These are phyloP conservation scores for Dothistroma pini DNA, from an alignment of 2,329 filamentous ascomycete genomes.

Conservation along the genomic window DNA sequence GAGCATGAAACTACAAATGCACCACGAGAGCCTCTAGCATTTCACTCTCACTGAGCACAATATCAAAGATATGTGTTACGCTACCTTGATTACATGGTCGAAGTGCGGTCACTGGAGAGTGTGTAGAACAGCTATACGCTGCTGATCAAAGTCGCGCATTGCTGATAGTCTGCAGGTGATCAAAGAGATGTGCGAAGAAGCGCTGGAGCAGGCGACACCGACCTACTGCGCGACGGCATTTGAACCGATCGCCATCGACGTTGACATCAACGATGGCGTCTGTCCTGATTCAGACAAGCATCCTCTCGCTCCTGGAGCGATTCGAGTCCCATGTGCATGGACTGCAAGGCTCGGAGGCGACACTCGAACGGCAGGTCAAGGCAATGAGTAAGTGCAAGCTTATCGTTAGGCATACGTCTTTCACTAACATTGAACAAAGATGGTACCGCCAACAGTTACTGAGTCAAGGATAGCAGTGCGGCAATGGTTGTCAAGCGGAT, in stretches of 20 bases:
- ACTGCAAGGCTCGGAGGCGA: background rate
- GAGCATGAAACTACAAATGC: too few relatives aligned
- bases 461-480: background rate
- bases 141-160: background rate
- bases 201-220: background rate
- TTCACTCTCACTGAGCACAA: background rate
- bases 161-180: background rate
- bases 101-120: slow-evolving; percentile 5
- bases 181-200: background rate
- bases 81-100: background rate
- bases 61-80: slow-evolving; percentile 3
- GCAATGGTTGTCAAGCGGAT: background rate
- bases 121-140: background rate
- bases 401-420: background rate
- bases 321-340: background rate
- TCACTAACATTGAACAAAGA: background rate
- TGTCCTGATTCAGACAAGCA: slow-evolving; percentile 3
- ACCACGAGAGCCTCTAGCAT: too few relatives aligned
- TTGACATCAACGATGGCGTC: background rate
- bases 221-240: background rate
- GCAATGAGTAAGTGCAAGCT: background rate
- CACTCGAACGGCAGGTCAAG: background rate
- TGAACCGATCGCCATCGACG: background rate
- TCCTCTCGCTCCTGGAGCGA: background rate
- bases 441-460: background rate